Conservation (phyloP, 1,139 yeast species). For the Candida sp. region DNA sequence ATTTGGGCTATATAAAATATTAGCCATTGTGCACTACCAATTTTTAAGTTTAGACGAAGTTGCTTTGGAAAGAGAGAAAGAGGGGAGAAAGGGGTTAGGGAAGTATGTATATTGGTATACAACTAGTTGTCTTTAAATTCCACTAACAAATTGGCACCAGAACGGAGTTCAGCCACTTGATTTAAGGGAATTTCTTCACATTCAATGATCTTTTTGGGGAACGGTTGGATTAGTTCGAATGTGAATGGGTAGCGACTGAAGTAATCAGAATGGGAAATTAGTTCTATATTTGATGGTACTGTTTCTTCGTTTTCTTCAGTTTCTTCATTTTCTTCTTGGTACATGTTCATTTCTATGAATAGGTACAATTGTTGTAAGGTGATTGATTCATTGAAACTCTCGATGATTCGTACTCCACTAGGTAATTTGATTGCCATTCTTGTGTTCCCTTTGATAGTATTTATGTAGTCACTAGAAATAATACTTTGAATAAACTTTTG, state of each 20-base stretch:
- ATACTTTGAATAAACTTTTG: constrained; percentile 14
- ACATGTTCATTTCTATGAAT: constrained; percentile 50
- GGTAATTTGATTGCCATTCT: constrained; percentile 41
- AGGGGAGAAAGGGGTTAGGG: neutral
- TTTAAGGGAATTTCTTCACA: constrained; percentile 15
- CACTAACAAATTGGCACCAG: constrained; percentile 40
- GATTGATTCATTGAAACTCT: constrained; percentile 46
- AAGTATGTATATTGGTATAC: neutral
- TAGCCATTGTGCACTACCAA: neutral
- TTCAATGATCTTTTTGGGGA: constrained; percentile 33
- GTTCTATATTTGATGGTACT: constrained; percentile 3
- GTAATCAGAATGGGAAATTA: constrained; percentile 16
- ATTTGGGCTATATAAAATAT: constrained; percentile 8
- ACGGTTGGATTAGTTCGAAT: constrained; percentile 43
- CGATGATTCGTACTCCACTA: constrained; percentile 60
- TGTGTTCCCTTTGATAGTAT: constrained; percentile 9
- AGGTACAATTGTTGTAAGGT: constrained; percentile 63
- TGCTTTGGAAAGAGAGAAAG: neutral
- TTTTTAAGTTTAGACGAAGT: neutral
- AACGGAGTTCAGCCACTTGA: constrained; percentile 23
- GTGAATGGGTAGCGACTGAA: constrained; percentile 22
- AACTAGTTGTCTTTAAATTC: constrained; percentile 21
- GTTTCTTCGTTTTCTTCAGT: constrained; percentile 9
- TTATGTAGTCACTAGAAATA: constrained; percentile 9
- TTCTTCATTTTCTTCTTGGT: constrained; percentile 12